Evolutionary conservation across 768 basidiomycete genomes (phyloP).

Genomic region (Nidularia sp.): DNA sequence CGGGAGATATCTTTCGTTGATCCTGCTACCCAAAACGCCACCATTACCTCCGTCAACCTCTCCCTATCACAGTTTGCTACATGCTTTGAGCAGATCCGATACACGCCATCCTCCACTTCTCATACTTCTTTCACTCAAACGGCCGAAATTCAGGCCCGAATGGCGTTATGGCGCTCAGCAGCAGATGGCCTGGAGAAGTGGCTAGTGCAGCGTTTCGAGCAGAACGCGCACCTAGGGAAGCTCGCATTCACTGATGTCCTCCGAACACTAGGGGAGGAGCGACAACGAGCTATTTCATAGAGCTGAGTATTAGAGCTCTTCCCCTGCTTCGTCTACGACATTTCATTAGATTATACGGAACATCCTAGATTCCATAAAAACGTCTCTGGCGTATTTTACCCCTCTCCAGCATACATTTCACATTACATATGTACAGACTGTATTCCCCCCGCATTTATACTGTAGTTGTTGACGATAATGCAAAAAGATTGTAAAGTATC

Average conservation of each 20-base stretch:
- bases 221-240: constrained; percentile 89
- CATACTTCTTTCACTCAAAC: constrained; percentile 81
- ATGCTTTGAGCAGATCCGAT: constrained; percentile 87
- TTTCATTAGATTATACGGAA: background rate
- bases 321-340: background rate
- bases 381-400: background rate
- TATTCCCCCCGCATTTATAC: too few relatives aligned
- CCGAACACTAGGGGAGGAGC: constrained; percentile 71
- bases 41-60: constrained; percentile 90
- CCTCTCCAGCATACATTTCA: background rate
- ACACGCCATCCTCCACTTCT: constrained; percentile 61
- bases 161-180: constrained; percentile 76
- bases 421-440: background rate
- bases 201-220: constrained; percentile 85
- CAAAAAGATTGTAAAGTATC: too few relatives aligned
- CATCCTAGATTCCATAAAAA: background rate
- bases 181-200: constrained; percentile 83
- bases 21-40: constrained; percentile 73
- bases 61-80: constrained; percentile 93
- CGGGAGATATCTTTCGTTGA: constrained; percentile 94
- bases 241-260: constrained; percentile 88
- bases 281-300: constrained; percentile 37
- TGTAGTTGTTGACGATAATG: too few relatives aligned
- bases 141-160: constrained; percentile 85
- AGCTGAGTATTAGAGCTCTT: background rate